A percentile compares a stretch with the other conserved stretches of the same genome.
Conservation (phyloP, 257 asterid genomes). For the Solanum corneliomulleri region DNA sequence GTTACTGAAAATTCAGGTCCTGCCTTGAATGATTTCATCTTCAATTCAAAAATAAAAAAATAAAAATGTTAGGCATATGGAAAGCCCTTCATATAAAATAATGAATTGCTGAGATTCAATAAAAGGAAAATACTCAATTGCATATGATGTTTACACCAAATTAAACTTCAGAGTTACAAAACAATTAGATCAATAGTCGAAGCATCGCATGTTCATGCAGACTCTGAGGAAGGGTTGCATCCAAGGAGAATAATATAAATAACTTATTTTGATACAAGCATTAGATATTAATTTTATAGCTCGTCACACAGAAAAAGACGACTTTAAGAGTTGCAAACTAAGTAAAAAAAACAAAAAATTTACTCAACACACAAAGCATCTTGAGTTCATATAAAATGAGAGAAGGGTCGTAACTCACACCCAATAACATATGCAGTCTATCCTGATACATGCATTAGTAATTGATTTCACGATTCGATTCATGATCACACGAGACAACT, state of each 20-base stretch:
- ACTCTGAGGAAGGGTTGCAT: neutral
- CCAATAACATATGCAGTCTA: neutral
- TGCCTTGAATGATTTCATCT: slow-evolving; percentile 32
- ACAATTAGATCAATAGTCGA: neutral
- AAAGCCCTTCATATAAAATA: neutral
- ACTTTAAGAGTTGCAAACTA: neutral
- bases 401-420: neutral
- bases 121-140: neutral
- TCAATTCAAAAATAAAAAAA: neutral
- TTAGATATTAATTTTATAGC: neutral
- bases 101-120: neutral
- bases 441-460: neutral
- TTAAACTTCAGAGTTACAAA: neutral
- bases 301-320: neutral
- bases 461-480: rapidly evolving
- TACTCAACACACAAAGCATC: neutral
- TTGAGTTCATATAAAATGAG: rapidly evolving
- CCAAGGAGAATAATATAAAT: neutral
- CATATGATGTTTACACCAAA: neutral
- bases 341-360: neutral
- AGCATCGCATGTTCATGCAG: neutral
- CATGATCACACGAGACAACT: neutral
- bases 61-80: neutral
- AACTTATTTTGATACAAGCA: neutral
- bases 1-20: slow-evolving; percentile 5